Evolutionary conservation across 225 moss, liverwort and hornwort genomes (phyloP), one percentile per base, ranked within the genome.

Genomic region (Pseudoscleropodium purum): DNA sequence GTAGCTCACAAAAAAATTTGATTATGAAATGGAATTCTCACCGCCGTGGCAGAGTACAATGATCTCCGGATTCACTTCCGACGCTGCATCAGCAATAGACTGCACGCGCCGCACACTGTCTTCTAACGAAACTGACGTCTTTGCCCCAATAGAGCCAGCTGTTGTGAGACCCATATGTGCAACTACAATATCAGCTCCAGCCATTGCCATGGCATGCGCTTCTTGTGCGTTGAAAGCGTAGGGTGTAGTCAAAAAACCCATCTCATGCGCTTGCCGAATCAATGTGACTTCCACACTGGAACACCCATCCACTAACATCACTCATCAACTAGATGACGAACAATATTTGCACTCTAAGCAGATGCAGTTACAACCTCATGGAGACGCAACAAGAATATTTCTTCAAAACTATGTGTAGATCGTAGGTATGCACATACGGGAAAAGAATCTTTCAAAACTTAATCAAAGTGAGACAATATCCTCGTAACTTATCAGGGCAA

Each of bases 91-190:
- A 51, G 98, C 97, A 87, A 99, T 99, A 75, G 94, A 93, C 88
- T 97, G 97, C 77, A 99, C 96, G 29, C 96, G 96, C 86, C 93
- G 90, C 74, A 97, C 96, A 88, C 94, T 92, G 89, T 96, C 94
- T 88, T 99, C 97, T 88, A 99, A 87, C 27, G 98, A 94, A 66
- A 95, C 94, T 57, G 97, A 87, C 45, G 93, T 95, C 91, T 97
- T 93, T 63, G 97, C 97, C 79, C 98, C 98, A 83, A 97, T 93
- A 43, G 98, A 99, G 61, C 98, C 98, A 86, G 97, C 94, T 77
- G 95, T 97, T 47, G 97, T 99, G n/a, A 99, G 91, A 65, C 98
- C 98, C 98, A 99, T 99, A 69, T 99, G 98, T 78, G 98, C 98
- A 63, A 99, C 97, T 66, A 99, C 89, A 86, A 99, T 96, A 87